Evolutionary conservation across 1,284 basidiomycete genomes (phyloP), one percentile per base, ranked within the genome.

Genomic region (Puccinia hordei): DNA sequence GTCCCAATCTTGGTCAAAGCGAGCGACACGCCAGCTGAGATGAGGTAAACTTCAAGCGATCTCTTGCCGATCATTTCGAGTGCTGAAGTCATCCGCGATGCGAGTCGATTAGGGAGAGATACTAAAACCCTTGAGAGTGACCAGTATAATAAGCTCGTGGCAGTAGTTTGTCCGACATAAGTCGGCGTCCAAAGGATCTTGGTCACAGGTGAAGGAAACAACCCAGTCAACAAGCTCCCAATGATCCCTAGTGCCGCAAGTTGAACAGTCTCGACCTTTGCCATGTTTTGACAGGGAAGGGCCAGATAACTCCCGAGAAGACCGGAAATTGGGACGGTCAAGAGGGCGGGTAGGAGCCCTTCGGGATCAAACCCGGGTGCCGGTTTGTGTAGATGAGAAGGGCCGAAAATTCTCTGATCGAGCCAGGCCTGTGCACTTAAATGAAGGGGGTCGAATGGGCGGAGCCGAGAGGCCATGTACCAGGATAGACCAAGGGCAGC

Each of bases 111-210:
- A 12, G 44, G 27, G 27, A 46, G n/a, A 27, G 27, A 57, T 10
- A 44, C 35, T 12, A 79, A 24, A n/a, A 35, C 35, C n/a, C 10
- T 38, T 22, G 66, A 66, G 33, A 44, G 22, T 38, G 35, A 38
- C 65, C 66, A 71, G 51, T 79, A 79, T 24, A 66, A 30, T 17
- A 77, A 35, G 63, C 63, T 77, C 12, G 51, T 44, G 17, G 35
- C 30, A 1, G 76, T 46, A 27, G 66, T 69, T 27, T 69, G 65
- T 71, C 66, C 46, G 24, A 51, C 65, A 46, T 38, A 69, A n/a
- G 63, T 78, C 9, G 75, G 65, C 27, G 65, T 78, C 75, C 75
- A 78, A 30, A 55, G 49, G n/a, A 57, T 19, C 61, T 78, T 78
- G 38, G 65, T 22, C 15, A 22, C 24, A 24, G 75, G 75, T 12